Evolutionary conservation across 129 eudicot genomes (phyloP), one percentile per base, ranked within the genome.

Genomic region (Escallonia herrerae): DNA sequence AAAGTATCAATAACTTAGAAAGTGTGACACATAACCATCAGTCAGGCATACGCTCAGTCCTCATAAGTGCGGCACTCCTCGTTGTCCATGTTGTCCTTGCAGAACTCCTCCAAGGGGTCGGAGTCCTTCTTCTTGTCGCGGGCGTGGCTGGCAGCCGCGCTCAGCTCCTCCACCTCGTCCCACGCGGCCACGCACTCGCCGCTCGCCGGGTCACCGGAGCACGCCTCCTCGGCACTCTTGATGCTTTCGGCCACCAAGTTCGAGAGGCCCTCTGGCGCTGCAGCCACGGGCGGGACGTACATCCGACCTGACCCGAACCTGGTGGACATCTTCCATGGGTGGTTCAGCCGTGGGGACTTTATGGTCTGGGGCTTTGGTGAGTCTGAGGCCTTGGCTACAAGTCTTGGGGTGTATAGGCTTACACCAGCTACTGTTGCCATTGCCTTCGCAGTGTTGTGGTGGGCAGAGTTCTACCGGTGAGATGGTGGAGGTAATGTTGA

Each of bases 161-260:
- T 88, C 58, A 88, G 82, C 81, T 93, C 98, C 79, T 93, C 98
- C 68, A 93, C 98, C 76, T 85, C 96, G 22, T 93, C 98, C 98
- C 98, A 93, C 15, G 91, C 87, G 37, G 98, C 98, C 48, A 50
- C 84, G 60, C 98, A 93, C 79, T 93, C 98, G 3, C 96, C 95
- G 79, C 89, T 81, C 1, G 7, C 82, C 2, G 98, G 96, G 70
- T 83, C 84, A 0, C 71, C 97, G 0, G 83, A 65, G 61, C 97
- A 91, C 2, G 81, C 56, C 68, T 87, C 91, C 80, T 85, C 68
- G 0, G 97, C 97, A 5, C 4, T 37, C 75, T 83, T 83, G 62
- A 91, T 82, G 84, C 97, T 91, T 73, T 63, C 69, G 38, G 75
- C 97, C 73, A 91, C 89, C 81, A 84, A 80, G 14, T 74, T 90